phyloP scores from a whole-genome alignment of 768 basidiomycete genomes.

The Pleurotus tuber-regium region DNA sequence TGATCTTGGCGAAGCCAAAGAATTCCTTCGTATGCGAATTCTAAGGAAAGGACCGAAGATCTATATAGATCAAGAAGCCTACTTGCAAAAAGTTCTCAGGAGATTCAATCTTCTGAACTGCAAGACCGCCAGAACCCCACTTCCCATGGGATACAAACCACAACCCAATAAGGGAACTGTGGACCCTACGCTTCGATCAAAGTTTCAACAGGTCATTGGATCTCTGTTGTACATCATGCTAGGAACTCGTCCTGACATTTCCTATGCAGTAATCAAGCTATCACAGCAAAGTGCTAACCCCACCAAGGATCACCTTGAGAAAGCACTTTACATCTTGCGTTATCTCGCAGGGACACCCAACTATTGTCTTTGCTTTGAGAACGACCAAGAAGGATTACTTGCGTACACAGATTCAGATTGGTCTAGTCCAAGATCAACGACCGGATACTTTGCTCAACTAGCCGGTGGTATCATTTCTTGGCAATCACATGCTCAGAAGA shows the following conservation, averaged over 20 bases:
- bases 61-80: constrained; percentile 6
- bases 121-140: constrained; percentile 11
- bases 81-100: constrained; percentile 13
- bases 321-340: constrained; percentile 20
- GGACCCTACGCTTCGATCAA: neutral
- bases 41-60: neutral
- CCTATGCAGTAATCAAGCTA: constrained; percentile 22
- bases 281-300: constrained; percentile 23
- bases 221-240: constrained; percentile 18
- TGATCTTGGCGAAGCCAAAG: constrained; percentile 6
- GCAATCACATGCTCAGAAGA: constrained; percentile 28
- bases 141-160: constrained; percentile 9
- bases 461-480: constrained; percentile 27
- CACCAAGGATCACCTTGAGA: constrained; percentile 20
- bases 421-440: constrained; percentile 23
- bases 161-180: neutral
- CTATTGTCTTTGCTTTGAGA: constrained; percentile 16
- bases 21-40: constrained; percentile 11
- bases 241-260: constrained; percentile 26
- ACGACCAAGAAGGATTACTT: neutral
- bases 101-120: constrained; percentile 9
- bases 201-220: constrained; percentile 20
- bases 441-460: constrained; percentile 26
- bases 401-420: constrained; percentile 21
- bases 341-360: constrained; percentile 25